Base-by-base conservation (phyloP, 352 stramenopile species). In the Peronospora destructor region DNA sequence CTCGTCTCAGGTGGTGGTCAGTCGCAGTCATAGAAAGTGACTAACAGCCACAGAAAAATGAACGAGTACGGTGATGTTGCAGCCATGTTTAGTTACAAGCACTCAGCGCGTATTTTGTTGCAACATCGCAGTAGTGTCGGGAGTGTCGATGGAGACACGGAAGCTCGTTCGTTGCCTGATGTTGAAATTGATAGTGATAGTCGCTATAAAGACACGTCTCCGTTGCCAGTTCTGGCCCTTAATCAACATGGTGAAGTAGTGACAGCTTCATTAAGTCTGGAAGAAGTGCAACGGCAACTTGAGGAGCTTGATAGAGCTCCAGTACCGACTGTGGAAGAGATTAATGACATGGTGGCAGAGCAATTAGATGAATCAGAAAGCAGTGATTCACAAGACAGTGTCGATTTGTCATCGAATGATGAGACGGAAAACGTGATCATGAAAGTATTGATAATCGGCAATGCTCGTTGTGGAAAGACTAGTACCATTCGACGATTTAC, bases 381-480 rank as follows among this genome's bases (percentile, higher is more conserved):
- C 35, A 56, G 29, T 33, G 47, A 48, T 7, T 61, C 46, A 0
- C 56, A 35, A 12, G 36, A 57, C 26, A 65, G 40, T 26, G 17
- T 25, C 0, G 48, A 58, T 7, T 55, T 42, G 7, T 61, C 49
- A 6, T 61, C 45, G 0, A 53, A 32, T 7, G 53, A 65, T 8
- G 59, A 68, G 5, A 23, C 23, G 0, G 71, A 87, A 45, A 76
- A 64, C 1, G 60, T 86, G 25, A 87, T 86, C 46, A 77, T 91
- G 61, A 95, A 94, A 53, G 71, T 95, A 26, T 51, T 94, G n/a
- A 71, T 93, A 17, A 76, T 94, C 10, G 84, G 84, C 37, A 95
- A 93, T 36, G 83, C 83, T 26, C 86, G 85, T 12, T 93, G 83
- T 17, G 83, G 84, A n/a, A 95, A 95, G 63, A 91, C 84, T 6